phyloP scores from a whole-genome alignment of 2,329 filamentous ascomycete species.

The Fusarium citri region DNA sequence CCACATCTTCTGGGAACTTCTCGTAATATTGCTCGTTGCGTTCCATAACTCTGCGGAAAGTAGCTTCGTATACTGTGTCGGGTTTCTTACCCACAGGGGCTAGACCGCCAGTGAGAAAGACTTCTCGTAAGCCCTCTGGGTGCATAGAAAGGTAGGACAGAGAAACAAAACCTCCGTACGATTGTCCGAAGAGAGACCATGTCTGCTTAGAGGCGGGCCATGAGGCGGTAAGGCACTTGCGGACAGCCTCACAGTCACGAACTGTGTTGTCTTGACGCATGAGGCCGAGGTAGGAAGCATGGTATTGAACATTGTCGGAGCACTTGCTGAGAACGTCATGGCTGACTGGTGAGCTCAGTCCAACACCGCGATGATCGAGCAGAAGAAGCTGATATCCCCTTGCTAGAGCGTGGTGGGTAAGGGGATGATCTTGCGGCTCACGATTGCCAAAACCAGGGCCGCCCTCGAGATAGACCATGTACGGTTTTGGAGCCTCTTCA shows the following conservation, averaged over 20 bases:
- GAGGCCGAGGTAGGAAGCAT: constrained; percentile 83
- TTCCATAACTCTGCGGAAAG: constrained; percentile 75
- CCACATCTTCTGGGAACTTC: constrained; percentile 86
- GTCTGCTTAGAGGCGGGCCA: constrained; percentile 76
- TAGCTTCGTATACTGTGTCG: constrained; percentile 79
- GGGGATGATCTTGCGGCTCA: constrained; percentile 77
- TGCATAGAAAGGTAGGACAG: constrained; percentile 86
- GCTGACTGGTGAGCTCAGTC: constrained; percentile 83
- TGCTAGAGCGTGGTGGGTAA: constrained; percentile 77
- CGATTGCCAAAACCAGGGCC: constrained; percentile 85
- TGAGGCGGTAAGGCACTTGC: constrained; percentile 76
- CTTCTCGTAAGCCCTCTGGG: constrained; percentile 82
- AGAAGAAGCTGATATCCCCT: constrained; percentile 87
- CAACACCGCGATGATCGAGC: constrained; percentile 92
- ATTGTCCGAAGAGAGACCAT: constrained; percentile 91
- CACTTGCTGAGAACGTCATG: constrained; percentile 71
- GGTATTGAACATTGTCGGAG: constrained; percentile 71
- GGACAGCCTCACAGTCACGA: constrained; percentile 86
- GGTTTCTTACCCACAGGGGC: constrained; percentile 78
- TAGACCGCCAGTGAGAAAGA: constrained; percentile 86
- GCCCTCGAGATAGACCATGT: constrained; percentile 82
- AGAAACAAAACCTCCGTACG: constrained; percentile 89
- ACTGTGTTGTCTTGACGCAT: constrained; percentile 95
- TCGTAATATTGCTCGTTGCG: constrained; percentile 83
- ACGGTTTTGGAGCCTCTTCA: constrained; percentile 60